These are phyloP conservation scores for Salix koriyanagi DNA, from an alignment of 345 rosid species.

Conservation along the genomic window DNA sequence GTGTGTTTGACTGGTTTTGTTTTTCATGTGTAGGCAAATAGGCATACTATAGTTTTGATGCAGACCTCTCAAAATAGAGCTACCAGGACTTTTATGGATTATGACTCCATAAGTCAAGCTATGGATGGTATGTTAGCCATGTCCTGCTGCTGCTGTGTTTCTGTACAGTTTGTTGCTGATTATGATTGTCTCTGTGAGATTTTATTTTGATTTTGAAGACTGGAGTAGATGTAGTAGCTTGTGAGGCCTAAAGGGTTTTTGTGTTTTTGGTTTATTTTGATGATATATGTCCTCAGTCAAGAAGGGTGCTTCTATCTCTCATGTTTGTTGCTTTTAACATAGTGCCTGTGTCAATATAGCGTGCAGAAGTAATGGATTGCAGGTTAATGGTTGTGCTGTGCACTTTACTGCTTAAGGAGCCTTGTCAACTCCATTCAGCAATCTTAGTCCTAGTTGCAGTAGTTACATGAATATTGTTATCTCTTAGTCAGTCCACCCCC, in stretches of 20 bases:
- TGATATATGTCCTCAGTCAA: background rate
- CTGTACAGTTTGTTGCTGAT: background rate
- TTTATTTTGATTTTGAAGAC: background rate
- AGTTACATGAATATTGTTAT: no score
- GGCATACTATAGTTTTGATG: conserved; percentile 90
- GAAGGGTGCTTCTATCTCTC: background rate
- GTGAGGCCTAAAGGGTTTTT: background rate
- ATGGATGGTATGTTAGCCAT: conserved; percentile 68
- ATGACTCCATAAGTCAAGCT: conserved; percentile 78
- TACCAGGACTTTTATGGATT: conserved; percentile 94
- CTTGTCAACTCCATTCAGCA: no score
- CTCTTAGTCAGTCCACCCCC: background rate
- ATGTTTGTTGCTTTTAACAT: background rate
- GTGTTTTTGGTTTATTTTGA: background rate
- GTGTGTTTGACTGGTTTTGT: conserved; percentile 3
- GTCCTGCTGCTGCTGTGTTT: background rate
- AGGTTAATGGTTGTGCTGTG: background rate
- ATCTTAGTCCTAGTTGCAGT: background rate
- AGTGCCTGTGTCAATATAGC: background rate
- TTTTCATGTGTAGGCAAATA: conserved; percentile 56
- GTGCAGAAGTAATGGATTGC: background rate
- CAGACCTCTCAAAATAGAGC: conserved; percentile 75
- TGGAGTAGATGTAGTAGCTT: background rate
- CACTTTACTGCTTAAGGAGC: background rate
- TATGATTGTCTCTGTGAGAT: background rate